Percentiles rank a stretch among this genome's conserved stretches.
Conservation (phyloP, 2,329 filamentous ascomycete species). For the Penicillium nordicum region DNA sequence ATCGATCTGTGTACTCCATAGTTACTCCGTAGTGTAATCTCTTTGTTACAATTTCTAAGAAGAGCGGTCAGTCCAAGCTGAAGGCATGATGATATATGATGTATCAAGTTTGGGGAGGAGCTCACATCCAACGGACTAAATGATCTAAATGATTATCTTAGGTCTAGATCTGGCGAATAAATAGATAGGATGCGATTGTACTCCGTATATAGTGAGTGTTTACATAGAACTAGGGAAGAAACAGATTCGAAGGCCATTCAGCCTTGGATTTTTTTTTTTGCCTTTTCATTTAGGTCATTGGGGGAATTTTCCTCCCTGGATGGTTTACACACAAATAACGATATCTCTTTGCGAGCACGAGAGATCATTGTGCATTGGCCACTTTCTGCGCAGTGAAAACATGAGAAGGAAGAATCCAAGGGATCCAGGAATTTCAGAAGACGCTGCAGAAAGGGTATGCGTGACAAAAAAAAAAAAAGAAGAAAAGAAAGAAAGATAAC, state of each 20-base stretch:
- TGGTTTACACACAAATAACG: slow-evolving; percentile 16
- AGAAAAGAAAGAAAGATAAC: background rate
- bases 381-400: slow-evolving; percentile 6
- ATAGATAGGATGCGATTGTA: background rate
- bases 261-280: slow-evolving; percentile 19
- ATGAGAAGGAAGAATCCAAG: slow-evolving; percentile 10
- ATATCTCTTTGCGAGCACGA: slow-evolving; percentile 1
- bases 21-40: background rate
- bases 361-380: slow-evolving; percentile 1
- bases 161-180: background rate
- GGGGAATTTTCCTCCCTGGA: slow-evolving; percentile 9
- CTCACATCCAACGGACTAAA: background rate
- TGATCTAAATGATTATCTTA: background rate
- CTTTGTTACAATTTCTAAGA: background rate
- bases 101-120: background rate
- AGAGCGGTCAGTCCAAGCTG: background rate
- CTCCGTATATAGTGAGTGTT: background rate
- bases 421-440: slow-evolving; percentile 17
- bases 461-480: slow-evolving; percentile 1
- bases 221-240: background rate
- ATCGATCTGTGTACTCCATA: background rate
- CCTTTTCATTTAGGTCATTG: slow-evolving; percentile 19
- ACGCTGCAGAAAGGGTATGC: slow-evolving; percentile 25
- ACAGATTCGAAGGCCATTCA: slow-evolving; percentile 11
- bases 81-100: background rate